Percentiles rank a stretch among this genome's conserved stretches.
Conservation (phyloP, 2,329 filamentous ascomycete genomes). For the Epichloe hybrida region DNA sequence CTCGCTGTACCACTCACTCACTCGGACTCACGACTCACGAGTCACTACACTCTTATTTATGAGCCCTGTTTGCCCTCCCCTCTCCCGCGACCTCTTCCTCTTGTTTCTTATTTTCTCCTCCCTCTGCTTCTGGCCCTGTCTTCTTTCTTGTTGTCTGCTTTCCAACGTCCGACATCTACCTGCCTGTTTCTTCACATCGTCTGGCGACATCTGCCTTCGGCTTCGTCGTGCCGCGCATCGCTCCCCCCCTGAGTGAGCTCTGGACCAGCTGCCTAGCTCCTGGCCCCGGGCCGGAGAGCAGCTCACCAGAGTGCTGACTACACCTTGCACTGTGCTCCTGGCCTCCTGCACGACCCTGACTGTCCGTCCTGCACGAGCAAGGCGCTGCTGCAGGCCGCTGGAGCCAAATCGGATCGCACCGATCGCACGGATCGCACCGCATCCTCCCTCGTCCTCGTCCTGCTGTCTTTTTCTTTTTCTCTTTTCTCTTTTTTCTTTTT, state of each 20-base stretch:
- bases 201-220: not conserved
- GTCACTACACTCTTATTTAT: not conserved
- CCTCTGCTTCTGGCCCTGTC: not conserved
- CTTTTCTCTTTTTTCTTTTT: no score
- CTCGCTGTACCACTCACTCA: no score
- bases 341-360: not conserved
- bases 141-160: not conserved
- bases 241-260: no score
- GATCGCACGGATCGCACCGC: not conserved
- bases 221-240: not conserved
- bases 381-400: not conserved
- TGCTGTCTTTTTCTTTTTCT: no score
- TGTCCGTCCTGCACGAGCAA: not conserved
- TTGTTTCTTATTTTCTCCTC: not conserved
- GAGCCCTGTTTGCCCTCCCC: not conserved
- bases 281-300: not conserved
- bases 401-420: not conserved
- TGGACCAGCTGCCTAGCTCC: not conserved
- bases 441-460: not conserved
- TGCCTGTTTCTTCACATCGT: not conserved
- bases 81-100: not conserved
- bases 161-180: not conserved
- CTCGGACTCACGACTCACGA: no score
- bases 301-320: not conserved
- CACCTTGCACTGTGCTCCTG: not conserved